These are phyloP conservation scores for Xylariaceae sp. DNA, from an alignment of 2,329 filamentous ascomycete genomes.

Conservation along the genomic window DNA sequence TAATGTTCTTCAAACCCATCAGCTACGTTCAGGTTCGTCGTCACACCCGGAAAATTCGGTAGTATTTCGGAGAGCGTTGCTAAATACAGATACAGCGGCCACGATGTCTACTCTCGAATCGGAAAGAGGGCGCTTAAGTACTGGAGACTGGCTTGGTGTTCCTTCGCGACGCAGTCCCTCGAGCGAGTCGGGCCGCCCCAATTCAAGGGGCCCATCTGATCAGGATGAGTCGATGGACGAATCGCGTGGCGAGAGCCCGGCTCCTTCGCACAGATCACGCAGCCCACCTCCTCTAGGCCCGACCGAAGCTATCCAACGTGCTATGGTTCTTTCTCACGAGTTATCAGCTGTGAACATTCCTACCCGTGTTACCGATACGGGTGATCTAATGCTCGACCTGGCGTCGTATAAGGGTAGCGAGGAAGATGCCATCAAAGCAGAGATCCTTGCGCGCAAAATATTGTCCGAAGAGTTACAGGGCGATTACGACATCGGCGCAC, in stretches of 20 bases:
- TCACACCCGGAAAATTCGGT: not conserved
- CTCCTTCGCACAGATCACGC: constrained; percentile 55
- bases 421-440: constrained; percentile 83
- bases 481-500: constrained; percentile 89
- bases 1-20: constrained; percentile 36
- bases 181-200: constrained; percentile 50
- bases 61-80: constrained; percentile 6
- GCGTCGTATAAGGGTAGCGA: constrained; percentile 93
- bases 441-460: constrained; percentile 89
- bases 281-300: constrained; percentile 70
- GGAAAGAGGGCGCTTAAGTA: constrained; percentile 40
- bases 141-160: constrained; percentile 47
- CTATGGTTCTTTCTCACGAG: constrained; percentile 78
- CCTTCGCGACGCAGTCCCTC: constrained; percentile 39
- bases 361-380: constrained; percentile 82
- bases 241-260: constrained; percentile 36
- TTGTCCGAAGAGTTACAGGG: constrained; percentile 89
- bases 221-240: constrained; percentile 34
- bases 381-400: constrained; percentile 98
- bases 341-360: constrained; percentile 88
- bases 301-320: constrained; percentile 74
- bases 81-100: constrained; percentile 45
- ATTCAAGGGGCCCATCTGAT: constrained; percentile 35
- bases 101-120: constrained; percentile 50
- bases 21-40: constrained; percentile 17